These are phyloP conservation scores for Colletotrichum sp. DNA, from an alignment of 2,329 filamentous ascomycete genomes.

Conservation along the genomic window DNA sequence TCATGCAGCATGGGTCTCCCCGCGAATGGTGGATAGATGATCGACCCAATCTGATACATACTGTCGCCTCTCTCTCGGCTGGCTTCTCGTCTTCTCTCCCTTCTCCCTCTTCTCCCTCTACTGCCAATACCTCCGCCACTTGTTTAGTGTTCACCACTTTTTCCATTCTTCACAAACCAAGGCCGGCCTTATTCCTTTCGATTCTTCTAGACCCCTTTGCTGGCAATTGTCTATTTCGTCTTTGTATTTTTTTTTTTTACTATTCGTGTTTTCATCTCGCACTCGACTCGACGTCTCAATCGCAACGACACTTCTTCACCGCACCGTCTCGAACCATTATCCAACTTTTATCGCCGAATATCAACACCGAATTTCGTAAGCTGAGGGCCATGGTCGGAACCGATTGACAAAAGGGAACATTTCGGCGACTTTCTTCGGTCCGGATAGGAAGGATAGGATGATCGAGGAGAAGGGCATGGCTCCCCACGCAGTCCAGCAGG, in stretches of 20 bases:
- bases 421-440: conserved; percentile 14
- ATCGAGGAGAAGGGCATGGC: conserved; percentile 10
- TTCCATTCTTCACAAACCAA: conserved; percentile 14
- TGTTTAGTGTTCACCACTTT: conserved; percentile 13
- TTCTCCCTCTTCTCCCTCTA: conserved; percentile 11
- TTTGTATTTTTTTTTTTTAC: not conserved
- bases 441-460: conserved; percentile 17
- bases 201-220: conserved; percentile 18
- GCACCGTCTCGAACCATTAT: not conserved
- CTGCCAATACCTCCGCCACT: not conserved
- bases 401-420: conserved; percentile 11
- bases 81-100: not conserved
- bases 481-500: conserved; percentile 5
- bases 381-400: conserved; percentile 13
- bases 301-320: not conserved
- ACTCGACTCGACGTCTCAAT: not conserved
- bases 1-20: conserved; percentile 22
- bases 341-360: not conserved
- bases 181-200: conserved; percentile 21
- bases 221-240: conserved; percentile 14
- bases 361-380: not conserved
- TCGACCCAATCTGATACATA: conserved; percentile 25
- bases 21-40: conserved; percentile 19
- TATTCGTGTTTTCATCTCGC: not conserved
- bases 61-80: conserved; percentile 21